Conservation (phyloP, 495 filamentous ascomycete genomes). For the Parathielavia appendiculata region DNA sequence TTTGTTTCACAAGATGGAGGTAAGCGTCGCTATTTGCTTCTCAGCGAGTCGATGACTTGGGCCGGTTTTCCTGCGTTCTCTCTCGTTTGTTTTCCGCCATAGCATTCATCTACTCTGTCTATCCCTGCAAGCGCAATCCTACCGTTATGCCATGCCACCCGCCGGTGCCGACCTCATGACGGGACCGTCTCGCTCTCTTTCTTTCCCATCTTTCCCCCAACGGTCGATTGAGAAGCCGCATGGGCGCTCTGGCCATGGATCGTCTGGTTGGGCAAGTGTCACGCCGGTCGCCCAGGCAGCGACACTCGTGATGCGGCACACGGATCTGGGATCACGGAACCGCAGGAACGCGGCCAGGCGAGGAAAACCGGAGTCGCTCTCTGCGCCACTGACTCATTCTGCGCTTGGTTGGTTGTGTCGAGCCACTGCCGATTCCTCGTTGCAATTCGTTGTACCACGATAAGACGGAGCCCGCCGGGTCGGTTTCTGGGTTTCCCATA, state of each 20-base stretch:
- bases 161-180: background rate
- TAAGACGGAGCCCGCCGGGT: slow-evolving; percentile 17
- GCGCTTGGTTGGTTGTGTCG: slow-evolving; percentile 14
- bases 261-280: slow-evolving; percentile 12
- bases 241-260: slow-evolving; percentile 2
- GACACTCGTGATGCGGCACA: slow-evolving; percentile 2
- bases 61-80: no score
- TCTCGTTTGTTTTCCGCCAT: background rate
- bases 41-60: no score
- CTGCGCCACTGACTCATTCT: slow-evolving; percentile 7
- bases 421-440: slow-evolving; percentile 11
- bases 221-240: background rate
- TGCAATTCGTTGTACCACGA: slow-evolving; percentile 20
- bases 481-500: slow-evolving; percentile 10
- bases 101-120: background rate
- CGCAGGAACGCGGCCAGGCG: background rate
- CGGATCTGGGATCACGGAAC: background rate
- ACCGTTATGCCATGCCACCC: background rate
- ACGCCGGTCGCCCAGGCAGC: slow-evolving; percentile 5
- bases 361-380: slow-evolving; percentile 5
- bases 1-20: slow-evolving; percentile 19
- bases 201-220: background rate
- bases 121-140: slow-evolving; percentile 7
- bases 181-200: background rate
- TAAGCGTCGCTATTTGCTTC: slow-evolving; percentile 8